Conservation (phyloP, 2,329 filamentous ascomycete genomes). For the Geosmithia putterillii region DNA sequence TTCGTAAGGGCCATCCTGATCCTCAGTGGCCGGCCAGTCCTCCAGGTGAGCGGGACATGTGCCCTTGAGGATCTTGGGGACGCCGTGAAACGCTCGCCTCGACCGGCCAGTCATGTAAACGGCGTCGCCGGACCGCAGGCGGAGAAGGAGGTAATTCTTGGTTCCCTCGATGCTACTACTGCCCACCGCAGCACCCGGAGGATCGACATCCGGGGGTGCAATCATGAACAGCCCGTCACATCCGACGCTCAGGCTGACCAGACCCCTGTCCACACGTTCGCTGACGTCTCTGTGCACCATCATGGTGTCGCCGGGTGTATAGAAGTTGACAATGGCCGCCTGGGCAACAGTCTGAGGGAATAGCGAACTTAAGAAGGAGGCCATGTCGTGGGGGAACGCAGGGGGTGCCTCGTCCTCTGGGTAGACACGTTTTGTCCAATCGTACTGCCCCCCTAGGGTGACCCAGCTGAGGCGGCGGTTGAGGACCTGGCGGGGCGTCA, state of each 20-base stretch:
- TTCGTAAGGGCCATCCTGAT: slow-evolving; percentile 37
- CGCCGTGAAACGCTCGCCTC: slow-evolving; percentile 88
- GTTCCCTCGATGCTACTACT: slow-evolving; percentile 8
- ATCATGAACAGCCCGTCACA: slow-evolving; percentile 87
- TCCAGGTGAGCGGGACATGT: slow-evolving; percentile 68
- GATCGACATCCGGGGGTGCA: slow-evolving; percentile 31
- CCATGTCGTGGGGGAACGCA: slow-evolving; percentile 62
- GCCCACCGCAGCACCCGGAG: slow-evolving; percentile 3
- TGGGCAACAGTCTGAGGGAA: slow-evolving; percentile 72
- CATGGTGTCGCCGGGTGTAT: slow-evolving; percentile 80
- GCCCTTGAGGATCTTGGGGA: slow-evolving; percentile 69
- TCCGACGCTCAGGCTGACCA: slow-evolving; percentile 79
- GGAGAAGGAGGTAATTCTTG: slow-evolving; percentile 45
- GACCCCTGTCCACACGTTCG: slow-evolving; percentile 64
- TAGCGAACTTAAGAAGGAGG: slow-evolving; percentile 49
- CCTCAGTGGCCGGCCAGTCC: slow-evolving; percentile 56
- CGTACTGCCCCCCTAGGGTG: slow-evolving; percentile 89
- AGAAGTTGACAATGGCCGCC: slow-evolving; percentile 90
- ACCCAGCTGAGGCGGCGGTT: slow-evolving; percentile 82
- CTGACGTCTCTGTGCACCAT: slow-evolving; percentile 91
- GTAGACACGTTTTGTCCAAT: slow-evolving; percentile 85
- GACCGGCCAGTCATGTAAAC: slow-evolving; percentile 78
- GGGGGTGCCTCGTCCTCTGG: slow-evolving; percentile 47
- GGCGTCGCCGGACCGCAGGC: slow-evolving; percentile 73
- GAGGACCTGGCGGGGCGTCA: slow-evolving; percentile 58